Evolutionary conservation across 2,329 filamentous ascomycete species (phyloP).

Genomic region (Trematosphaeria pertusa): DNA sequence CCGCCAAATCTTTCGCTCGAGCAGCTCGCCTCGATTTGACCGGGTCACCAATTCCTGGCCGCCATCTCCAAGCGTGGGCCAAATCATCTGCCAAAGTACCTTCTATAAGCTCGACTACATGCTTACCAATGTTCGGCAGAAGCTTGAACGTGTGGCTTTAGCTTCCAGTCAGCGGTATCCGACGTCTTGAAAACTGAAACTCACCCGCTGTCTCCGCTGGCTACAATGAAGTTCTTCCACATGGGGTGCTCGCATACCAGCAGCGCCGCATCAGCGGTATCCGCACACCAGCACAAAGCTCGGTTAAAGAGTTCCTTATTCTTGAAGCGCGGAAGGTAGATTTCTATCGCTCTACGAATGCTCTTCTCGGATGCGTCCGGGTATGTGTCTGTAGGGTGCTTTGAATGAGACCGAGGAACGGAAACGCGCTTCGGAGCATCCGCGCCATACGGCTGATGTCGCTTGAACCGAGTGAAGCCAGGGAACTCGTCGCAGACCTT

Average conservation of each 20-base stretch:
- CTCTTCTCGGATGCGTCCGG: conserved; percentile 55
- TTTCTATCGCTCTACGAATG: conserved; percentile 43
- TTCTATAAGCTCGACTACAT: conserved; percentile 56
- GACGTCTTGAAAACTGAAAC: conserved; percentile 16
- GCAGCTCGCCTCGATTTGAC: conserved; percentile 51
- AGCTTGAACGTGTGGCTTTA: conserved; percentile 56
- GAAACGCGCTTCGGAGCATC: conserved; percentile 60
- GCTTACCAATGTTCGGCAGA: conserved; percentile 55
- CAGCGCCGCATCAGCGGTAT: conserved; percentile 68
- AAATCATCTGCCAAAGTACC: conserved; percentile 49
- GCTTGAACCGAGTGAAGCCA: conserved; percentile 50
- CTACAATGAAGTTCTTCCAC: conserved; percentile 57
- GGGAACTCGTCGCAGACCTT: conserved; percentile 66
- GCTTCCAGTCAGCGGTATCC: not conserved
- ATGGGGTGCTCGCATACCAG: conserved; percentile 62
- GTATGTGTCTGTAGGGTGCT: conserved; percentile 52
- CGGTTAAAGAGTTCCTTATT: conserved; percentile 52
- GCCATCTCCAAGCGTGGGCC: conserved; percentile 54
- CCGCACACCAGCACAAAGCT: conserved; percentile 65
- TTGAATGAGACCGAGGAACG: conserved; percentile 55
- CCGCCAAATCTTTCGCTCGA: conserved; percentile 53
- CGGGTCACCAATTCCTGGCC: conserved; percentile 55
- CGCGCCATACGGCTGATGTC: conserved; percentile 53
- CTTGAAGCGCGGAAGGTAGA: conserved; percentile 53
- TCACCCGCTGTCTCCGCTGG: conserved; percentile 57